Evolutionary conservation across 2,329 filamentous ascomycete species (phyloP), one percentile per base, ranked within the genome.

Genomic region (Penicillium sp.): DNA sequence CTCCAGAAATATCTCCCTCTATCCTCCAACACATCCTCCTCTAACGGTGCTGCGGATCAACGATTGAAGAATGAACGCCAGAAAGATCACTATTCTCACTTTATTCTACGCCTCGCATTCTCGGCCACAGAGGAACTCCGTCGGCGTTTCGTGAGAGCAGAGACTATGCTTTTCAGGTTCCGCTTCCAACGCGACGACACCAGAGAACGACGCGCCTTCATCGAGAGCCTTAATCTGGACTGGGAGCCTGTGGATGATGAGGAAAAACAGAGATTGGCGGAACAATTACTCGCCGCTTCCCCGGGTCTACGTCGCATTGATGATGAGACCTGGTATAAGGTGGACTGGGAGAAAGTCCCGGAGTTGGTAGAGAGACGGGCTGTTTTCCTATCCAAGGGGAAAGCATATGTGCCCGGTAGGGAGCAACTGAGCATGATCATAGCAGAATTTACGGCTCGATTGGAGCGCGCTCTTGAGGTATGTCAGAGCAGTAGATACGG

Each of bases 61-160:
- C 64, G 68, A 26, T 71, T 91, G 13, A 77, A 80, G 22, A 72
- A 80, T 31, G 88, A 98, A 71, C 80, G 91, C 28, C 87, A 91
- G 68, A 94, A 93, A 66, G 93, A 98, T 61, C 93, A 98, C 71
- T 98, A 97, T 71, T 93, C 87, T 49, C 93, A 98, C 69, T 98
- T 96, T 67, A 98, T 97, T 53, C 79, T 98, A 5, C 83, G 93
- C 0, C 80, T 98, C 37, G 93, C 93, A 1, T 98, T 98, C 64
- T 83, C 90, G 1, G 83, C 85, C 2, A 96, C 91, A 0, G 89
- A 95, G 64, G 93, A 98, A 62, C 75, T 97, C 33, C 83, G 93
- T 37, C 80, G 86, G 55, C 83, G 93, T 21, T 98, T 97, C 64
- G 80, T 83, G 3, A 82, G 90, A 31, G 82, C 93, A 3, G 93